These are phyloP conservation scores for Cyberlindnera misumaiensis DNA, from an alignment of 805 yeast species.

Conservation along the genomic window DNA sequence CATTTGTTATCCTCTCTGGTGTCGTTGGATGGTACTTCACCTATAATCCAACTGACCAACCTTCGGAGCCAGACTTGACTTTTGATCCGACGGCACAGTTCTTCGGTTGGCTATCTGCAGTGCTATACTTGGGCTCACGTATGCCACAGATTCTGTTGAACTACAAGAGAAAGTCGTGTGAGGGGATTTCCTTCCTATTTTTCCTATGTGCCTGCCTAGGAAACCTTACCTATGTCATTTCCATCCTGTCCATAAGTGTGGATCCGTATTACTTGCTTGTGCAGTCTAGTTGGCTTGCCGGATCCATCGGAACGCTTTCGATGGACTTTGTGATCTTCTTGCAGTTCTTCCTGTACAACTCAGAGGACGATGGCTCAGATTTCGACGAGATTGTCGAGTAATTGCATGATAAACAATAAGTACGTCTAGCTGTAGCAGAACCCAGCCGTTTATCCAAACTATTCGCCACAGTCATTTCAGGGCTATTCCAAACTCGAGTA, in stretches of 20 bases:
- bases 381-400: constrained; percentile 1
- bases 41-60: constrained; percentile 33
- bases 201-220: constrained; percentile 94
- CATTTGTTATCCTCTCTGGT: constrained; percentile 69
- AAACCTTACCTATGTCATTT: constrained; percentile 81
- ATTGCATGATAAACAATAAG: not conserved
- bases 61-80: constrained; percentile 38
- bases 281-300: constrained; percentile 89
- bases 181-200: constrained; percentile 89
- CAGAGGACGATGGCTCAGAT: constrained; percentile 10
- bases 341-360: constrained; percentile 74
- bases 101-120: constrained; percentile 77
- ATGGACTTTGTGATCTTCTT: constrained; percentile 79
- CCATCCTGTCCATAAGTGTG: constrained; percentile 71
- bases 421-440: no score
- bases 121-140: constrained; percentile 76
- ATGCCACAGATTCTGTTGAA: constrained; percentile 88
- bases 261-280: constrained; percentile 65
- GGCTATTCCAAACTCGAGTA: no score
- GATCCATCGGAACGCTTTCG: constrained; percentile 79
- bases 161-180: constrained; percentile 83
- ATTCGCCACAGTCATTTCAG: no score
- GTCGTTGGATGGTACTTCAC: constrained; percentile 82
- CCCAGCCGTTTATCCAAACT: no score
- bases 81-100: constrained; percentile 77